Evolutionary conservation across 306 rosid species (phyloP), one percentile per base, ranked within the genome.

Genomic region (Dalbergia oliveri): DNA sequence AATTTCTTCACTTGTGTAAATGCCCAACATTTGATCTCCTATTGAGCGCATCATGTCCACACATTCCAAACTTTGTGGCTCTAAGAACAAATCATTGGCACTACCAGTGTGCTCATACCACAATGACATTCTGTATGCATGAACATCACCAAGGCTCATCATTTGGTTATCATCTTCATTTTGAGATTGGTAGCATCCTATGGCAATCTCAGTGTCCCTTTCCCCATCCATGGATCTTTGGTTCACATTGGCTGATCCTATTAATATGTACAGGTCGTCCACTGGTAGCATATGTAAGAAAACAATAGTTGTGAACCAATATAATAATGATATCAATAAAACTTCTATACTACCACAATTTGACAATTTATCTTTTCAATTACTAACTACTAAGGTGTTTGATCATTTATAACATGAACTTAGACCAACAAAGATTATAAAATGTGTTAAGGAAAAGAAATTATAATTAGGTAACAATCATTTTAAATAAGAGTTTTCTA

Each of bases 211-310:
- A 0, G 93, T 95, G 90, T 95, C 99, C 39, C 98, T 81, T 69
- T 87, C 47, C 4, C 99, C 99, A 11, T 95, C 99, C 99, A 95
- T 93, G 23, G 99, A 95, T 75, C 99, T 79, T 60, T 93, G 99
- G 88, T 95, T 95, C 79, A 95, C 84, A 73, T 95, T 95, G 6
- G 99, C 98, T 12, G 99, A 95, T 81, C 99, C 99, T 58, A 95
- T 89, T 56, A 95, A 8, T 37, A 95, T 80, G 91, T 93, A 95
- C 59, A 84, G 68, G 82, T 95, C 99, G 84, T 95, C 99, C 97
- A 93, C 99, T 95, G 78, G 69, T 65, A 37, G 23, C 58, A 47
- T 37, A 66, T 44, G 58, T 53, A n/a, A 65, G 34, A 81, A 77
- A 49, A 50, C 53, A 69, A 51, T 23, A 23, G 21, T 57, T 74